These are phyloP conservation scores for Diddensiella santjacobensis DNA, from an alignment of 805 yeast species.

Conservation along the genomic window DNA sequence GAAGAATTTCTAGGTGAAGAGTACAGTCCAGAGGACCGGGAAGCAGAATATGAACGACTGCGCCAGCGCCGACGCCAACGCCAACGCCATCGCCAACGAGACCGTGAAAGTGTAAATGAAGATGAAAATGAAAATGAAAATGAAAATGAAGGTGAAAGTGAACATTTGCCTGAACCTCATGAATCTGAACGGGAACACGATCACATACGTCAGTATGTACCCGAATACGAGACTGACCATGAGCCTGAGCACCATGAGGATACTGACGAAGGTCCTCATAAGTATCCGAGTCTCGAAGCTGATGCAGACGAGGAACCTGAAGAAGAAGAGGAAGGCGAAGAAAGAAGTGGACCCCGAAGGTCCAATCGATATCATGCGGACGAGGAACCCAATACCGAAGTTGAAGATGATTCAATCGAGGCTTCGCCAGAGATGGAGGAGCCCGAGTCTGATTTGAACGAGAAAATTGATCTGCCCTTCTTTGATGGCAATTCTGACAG, in stretches of 20 bases:
- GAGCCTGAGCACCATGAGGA: slow-evolving; percentile 4
- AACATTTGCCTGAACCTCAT: neutral
- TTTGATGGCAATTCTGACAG: neutral
- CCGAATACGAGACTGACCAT: too few species aligned
- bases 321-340: slow-evolving; percentile 12
- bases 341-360: neutral
- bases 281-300: too few species aligned
- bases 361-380: neutral
- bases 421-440: neutral
- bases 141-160: neutral
- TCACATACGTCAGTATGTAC: neutral
- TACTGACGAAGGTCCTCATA: slow-evolving; percentile 2
- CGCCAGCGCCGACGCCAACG: neutral
- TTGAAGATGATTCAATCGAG: slow-evolving; percentile 3
- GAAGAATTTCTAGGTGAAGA: slow-evolving; percentile 1
- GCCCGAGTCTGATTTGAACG: neutral
- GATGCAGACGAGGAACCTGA: slow-evolving; percentile 5
- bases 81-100: neutral
- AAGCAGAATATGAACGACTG: neutral
- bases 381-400: neutral
- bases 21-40: neutral
- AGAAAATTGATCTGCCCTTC: neutral
- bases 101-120: neutral
- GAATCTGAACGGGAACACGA: neutral
- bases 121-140: neutral